Evolutionary conservation across 768 basidiomycete species (phyloP), one percentile per base, ranked within the genome.

Genomic region (Boletus tomentosulus): DNA sequence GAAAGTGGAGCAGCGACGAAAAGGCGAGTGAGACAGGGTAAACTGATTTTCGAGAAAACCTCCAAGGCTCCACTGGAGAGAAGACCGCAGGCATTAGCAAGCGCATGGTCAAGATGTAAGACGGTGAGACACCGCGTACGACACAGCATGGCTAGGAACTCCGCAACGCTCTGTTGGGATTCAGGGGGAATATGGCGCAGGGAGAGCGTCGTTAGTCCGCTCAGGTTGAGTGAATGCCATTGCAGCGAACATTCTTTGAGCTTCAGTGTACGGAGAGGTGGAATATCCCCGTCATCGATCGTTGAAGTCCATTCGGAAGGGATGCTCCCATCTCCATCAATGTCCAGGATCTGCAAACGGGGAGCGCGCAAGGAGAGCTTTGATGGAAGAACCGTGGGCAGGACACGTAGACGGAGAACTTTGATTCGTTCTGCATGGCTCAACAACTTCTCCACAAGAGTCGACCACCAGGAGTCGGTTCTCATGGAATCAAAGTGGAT

Each of bases 71-170:
- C 0, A 13, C 25, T 37, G 6, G 45, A 28, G 30, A 37, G 34
- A 45, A 41, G 12, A 3, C 3, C 16, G 3, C 7, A 3, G 6
- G 52, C n/a, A 9, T 31, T 55, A 2, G 69, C 64, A 6, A 74
- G 60, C 9, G 64, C 60, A 50, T 66, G 31, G 8, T 69, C 61
- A 12, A 78, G 63, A 46, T 68, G 62, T 2, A 78, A 65, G 8
- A 57, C 55, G 43, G 63, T 63, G 5, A 77, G 62, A 35, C 53
- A 16, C 6, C 68, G 71, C 71, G 73, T 74, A 34, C 62, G 53
- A 13, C 59, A 46, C 3, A 78, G 65, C 9, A 61, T 61, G 19
- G 63, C 52, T 6, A 74, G 48, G 15, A 79, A 56, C 42, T 72
- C 66, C 6, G 46, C 7, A 6, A 37, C 16, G 15, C 4, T 37